Base-by-base conservation (phyloP, 495 filamentous ascomycete species). In the Tuber magnatum region DNA sequence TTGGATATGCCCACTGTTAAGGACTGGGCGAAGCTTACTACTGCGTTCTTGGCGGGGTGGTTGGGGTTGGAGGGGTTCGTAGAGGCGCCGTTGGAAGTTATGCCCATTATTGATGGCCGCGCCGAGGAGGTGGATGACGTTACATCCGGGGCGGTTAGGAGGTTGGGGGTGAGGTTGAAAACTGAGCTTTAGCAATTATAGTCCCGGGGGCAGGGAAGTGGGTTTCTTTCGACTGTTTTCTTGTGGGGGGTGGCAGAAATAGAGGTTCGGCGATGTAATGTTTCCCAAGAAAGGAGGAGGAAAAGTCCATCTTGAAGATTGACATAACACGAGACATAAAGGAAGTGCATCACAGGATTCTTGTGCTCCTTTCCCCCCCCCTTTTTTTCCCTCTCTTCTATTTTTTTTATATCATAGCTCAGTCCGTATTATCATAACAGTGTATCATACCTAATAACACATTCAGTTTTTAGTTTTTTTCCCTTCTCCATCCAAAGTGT, bases 21-120 rank as follows among this genome's bases (percentile, higher is more conserved):
- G 81, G 95, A 99, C 82, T 99, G 95, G 95, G 88, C 91, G 70
- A 87, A 87, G 77, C 88, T 99, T 28, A 83, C 92, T 42, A 91
- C 91, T 9, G 93, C 90, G 5, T 99, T 98, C 87, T 88, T 91
- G 65, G 92, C 90, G 0, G 95, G 97, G 83, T 98, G 93, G 93
- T 89, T 99, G 90, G 95, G 96, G 74, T 81, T 97, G 77, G 93
- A 95, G 75, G 91, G 90, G 3, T 90, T 87, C 71, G 84, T 94
- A 43, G 84, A 82, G 69, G 77, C 76, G 44, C 73, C 73, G 28
- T 46, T 75, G 14, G 76, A 82, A 39, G 73, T 71, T 12, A 72
- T 28, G 14, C 77, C 78, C 1, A 46, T 74, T 6, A 39, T 72
- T 65, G 76, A 70, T 71, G 28, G 73, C n/a, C 76, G 51, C 1